These are phyloP conservation scores for Pichia sp. DNA, from an alignment of 1,139 yeast genomes.

Conservation along the genomic window DNA sequence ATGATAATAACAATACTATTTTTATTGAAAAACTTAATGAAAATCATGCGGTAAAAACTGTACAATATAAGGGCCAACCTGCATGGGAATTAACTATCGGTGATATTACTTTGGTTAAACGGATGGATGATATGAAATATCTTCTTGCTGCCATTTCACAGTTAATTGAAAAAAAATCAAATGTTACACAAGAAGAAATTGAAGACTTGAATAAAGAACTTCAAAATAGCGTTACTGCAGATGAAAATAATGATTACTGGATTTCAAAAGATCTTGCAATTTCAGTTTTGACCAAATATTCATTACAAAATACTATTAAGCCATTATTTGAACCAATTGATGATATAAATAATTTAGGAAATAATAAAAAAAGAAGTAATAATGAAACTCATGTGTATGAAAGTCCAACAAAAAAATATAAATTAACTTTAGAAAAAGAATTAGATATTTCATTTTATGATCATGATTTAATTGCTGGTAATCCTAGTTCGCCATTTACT, in stretches of 20 bases:
- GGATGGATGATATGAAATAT: constrained; percentile 6
- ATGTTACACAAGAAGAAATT: not conserved
- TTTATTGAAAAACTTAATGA: too few relatives aligned
- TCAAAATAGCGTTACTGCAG: not conserved
- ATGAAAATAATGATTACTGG: constrained; percentile 37
- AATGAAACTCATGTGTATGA: constrained; percentile 2
- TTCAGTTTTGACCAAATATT: constrained; percentile 54
- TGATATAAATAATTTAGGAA: not conserved
- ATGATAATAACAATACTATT: not conserved
- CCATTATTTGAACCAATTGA: constrained; percentile 46
- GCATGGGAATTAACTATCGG: constrained; percentile 6
- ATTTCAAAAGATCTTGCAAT: constrained; percentile 66
- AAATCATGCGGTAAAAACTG: too few relatives aligned
- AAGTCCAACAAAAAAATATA: constrained; percentile 15
- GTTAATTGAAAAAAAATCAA: not conserved
- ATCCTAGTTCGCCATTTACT: constrained; percentile 46
- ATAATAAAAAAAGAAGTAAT: constrained; percentile 1
- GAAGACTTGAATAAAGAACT: not conserved
- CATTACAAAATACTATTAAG: constrained; percentile 53
- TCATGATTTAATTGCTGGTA: constrained; percentile 33
- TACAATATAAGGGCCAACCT: constrained; percentile 10
- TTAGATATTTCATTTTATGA: constrained; percentile 19
- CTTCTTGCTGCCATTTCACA: not conserved
- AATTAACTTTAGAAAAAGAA: not conserved
- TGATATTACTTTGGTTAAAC: not conserved